Evolutionary conservation across 139 green algal genomes (phyloP).

Genomic region (Chlorella sp.): DNA sequence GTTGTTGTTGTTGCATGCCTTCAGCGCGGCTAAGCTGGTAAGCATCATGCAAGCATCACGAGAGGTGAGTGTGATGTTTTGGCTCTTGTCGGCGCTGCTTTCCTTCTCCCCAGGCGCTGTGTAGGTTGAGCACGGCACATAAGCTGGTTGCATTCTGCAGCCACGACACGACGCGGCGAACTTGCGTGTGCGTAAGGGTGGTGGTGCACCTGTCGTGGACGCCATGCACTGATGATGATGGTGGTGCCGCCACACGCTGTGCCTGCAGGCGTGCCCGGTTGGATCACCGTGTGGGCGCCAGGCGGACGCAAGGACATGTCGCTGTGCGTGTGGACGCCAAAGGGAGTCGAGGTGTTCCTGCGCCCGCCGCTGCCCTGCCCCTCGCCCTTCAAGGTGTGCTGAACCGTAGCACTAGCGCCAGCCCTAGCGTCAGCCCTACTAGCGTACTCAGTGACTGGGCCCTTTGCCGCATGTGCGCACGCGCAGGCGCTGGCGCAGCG

Average conservation of each 20-base stretch:
- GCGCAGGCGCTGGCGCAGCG: no score
- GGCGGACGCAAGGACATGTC: constrained; percentile 15
- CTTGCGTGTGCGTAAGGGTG: background rate
- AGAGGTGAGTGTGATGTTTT: background rate
- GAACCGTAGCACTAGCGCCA: no score
- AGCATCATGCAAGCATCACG: background rate
- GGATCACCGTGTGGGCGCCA: constrained; percentile 39
- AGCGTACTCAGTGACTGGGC: no score
- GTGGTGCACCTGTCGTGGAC: background rate
- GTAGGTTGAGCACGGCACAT: no score
- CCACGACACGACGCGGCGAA: background rate
- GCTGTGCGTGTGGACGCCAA: constrained; percentile 65
- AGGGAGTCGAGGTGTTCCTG: constrained; percentile 84
- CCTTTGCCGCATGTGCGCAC: no score
- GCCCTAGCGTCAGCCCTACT: no score
- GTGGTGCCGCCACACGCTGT: background rate
- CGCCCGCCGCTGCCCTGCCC: constrained; percentile 65
- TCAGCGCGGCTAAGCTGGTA: background rate
- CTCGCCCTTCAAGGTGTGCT: constrained; percentile 9
- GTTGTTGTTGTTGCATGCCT: background rate
- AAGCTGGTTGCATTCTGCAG: background rate
- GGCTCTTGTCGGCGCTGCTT: background rate
- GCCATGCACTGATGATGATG: background rate
- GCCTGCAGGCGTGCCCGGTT: constrained; percentile 37
- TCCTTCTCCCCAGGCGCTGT: background rate